These are phyloP conservation scores for Cyberlindnera veronae DNA, from an alignment of 805 yeast genomes.

Conservation along the genomic window DNA sequence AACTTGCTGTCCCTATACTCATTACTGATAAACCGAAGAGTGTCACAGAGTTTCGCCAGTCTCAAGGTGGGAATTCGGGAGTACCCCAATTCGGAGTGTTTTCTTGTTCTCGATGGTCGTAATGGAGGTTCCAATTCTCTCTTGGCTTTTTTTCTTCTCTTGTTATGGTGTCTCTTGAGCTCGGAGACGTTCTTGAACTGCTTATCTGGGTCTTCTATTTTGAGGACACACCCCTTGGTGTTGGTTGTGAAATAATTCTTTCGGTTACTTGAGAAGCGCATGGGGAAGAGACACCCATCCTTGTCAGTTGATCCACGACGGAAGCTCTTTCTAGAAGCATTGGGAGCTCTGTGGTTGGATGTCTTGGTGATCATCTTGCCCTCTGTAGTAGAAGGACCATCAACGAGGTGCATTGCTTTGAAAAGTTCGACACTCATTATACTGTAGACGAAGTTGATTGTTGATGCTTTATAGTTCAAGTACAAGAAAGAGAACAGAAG, in stretches of 20 bases:
- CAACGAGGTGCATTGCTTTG: no score
- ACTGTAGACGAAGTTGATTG: no score
- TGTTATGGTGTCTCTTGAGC: background rate
- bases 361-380: no score
- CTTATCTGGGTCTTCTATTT: background rate
- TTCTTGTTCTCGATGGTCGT: background rate
- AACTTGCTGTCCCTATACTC: background rate
- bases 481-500: no score
- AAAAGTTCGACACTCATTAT: no score
- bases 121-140: background rate
- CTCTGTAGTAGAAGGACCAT: no score
- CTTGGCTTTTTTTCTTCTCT: background rate
- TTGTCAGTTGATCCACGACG: no score
- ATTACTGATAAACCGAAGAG: background rate
- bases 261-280: slow-evolving; percentile 2
- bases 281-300: background rate
- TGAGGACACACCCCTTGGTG: slow-evolving; percentile 2
- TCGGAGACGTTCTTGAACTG: slow-evolving; percentile 1
- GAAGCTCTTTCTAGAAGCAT: no score
- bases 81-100: background rate
- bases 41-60: no score
- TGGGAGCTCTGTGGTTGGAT: no score
- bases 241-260: slow-evolving; percentile 2
- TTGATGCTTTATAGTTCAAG: no score
- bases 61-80: background rate